phyloP scores from a whole-genome alignment of 1,139 yeast species.

The Hyphopichia khmerensis region DNA sequence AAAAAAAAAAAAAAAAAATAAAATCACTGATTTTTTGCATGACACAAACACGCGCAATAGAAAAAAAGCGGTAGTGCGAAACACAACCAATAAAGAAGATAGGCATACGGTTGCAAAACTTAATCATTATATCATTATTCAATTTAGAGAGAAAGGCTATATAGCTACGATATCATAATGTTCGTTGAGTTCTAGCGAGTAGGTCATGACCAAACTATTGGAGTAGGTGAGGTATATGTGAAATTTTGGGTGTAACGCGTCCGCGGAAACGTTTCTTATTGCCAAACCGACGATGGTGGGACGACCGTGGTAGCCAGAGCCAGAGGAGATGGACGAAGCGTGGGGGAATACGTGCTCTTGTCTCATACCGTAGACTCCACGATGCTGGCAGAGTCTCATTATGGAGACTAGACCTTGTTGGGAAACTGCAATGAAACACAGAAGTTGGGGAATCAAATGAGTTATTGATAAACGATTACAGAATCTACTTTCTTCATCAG shows the following conservation, averaged over 20 bases:
- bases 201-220: constrained; percentile 1
- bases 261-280: constrained; percentile 20
- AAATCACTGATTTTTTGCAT: not conserved
- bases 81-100: too few species aligned
- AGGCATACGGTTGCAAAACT: too few species aligned
- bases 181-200: not conserved
- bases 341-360: constrained; percentile 60
- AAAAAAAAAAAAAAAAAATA: not conserved
- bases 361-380: constrained; percentile 59
- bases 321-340: constrained; percentile 25
- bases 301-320: constrained; percentile 27
- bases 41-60: constrained; percentile 1
- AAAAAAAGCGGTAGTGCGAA: too few species aligned
- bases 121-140: too few species aligned
- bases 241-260: constrained; percentile 1
- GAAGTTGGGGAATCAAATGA: constrained; percentile 51
- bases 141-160: too few species aligned
- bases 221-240: constrained; percentile 2
- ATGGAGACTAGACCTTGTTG: constrained; percentile 62
- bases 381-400: constrained; percentile 53
- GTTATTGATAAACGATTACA: constrained; percentile 56
- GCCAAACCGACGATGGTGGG: constrained; percentile 35
- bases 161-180: not conserved
- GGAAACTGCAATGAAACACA: constrained; percentile 52
- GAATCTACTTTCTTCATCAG: constrained; percentile 36